A percentile compares a stretch with the other conserved stretches of the same genome.
Evolutionary conservation across 2,329 filamentous ascomycete genomes (phyloP).

Genomic region (Periglandula ipomoeae): DNA sequence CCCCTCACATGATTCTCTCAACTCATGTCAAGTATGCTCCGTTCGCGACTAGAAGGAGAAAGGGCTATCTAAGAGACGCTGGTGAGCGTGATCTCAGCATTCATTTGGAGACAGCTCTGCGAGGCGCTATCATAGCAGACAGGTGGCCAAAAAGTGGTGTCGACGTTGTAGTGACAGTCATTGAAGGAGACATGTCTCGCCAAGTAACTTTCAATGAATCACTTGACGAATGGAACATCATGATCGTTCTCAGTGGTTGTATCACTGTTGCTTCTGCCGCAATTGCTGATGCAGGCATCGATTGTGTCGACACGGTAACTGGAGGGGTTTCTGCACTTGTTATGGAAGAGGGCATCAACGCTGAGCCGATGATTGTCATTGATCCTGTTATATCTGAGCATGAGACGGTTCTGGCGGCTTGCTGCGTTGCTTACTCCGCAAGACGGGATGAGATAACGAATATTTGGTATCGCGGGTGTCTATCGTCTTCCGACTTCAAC

Average conservation of each 20-base stretch:
- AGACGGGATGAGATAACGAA: slow-evolving; percentile 86
- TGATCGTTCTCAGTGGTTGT: slow-evolving; percentile 86
- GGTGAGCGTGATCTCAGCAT: slow-evolving; percentile 83
- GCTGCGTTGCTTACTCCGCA: slow-evolving; percentile 83
- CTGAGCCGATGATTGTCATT: slow-evolving; percentile 47
- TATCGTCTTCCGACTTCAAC: slow-evolving; percentile 30
- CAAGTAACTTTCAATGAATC: slow-evolving; percentile 36
- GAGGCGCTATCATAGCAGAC: slow-evolving; percentile 84
- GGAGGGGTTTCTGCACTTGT: slow-evolving; percentile 84
- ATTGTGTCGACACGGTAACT: slow-evolving; percentile 83
- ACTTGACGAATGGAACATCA: slow-evolving; percentile 70
- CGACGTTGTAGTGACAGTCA: slow-evolving; percentile 86
- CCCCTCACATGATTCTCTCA: slow-evolving; percentile 81
- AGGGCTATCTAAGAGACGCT: slow-evolving; percentile 78
- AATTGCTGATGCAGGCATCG: slow-evolving; percentile 88
- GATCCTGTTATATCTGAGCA: slow-evolving; percentile 82
- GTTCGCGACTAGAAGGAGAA: slow-evolving; percentile 74
- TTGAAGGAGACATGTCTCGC: slow-evolving; percentile 84
- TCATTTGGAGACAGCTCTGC: slow-evolving; percentile 82
- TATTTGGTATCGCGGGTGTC: slow-evolving; percentile 78
- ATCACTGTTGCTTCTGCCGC: slow-evolving; percentile 91
- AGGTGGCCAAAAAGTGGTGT: slow-evolving; percentile 97
- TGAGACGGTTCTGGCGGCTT: slow-evolving; percentile 66
- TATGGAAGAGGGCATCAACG: slow-evolving; percentile 21
- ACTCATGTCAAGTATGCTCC: slow-evolving; percentile 96